Conservation (phyloP, 2,329 filamentous ascomycete genomes). For the Calonectria pseudoturangicola region DNA sequence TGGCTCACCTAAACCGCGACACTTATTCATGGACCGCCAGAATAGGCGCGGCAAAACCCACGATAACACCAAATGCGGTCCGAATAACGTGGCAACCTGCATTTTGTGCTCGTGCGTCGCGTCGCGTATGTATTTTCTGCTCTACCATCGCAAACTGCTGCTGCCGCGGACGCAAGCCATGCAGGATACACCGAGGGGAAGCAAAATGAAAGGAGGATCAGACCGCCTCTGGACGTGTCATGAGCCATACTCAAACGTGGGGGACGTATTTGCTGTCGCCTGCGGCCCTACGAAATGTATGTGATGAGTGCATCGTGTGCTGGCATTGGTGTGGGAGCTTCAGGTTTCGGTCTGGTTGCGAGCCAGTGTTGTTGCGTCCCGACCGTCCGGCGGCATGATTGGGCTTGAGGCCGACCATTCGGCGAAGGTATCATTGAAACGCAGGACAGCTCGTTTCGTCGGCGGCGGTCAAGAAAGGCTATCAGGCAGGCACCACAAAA, state of each 20-base stretch:
- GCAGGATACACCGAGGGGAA: conserved; percentile 7
- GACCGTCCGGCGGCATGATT: conserved; percentile 36
- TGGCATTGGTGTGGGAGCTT: conserved; percentile 15
- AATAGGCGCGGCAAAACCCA: conserved; percentile 8
- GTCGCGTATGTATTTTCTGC: background rate
- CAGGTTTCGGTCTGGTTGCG: conserved; percentile 23
- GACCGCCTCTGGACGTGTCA: conserved; percentile 36
- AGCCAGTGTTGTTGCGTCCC: conserved; percentile 38
- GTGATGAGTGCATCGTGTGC: conserved; percentile 18
- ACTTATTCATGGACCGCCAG: conserved; percentile 13
- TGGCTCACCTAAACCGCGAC: conserved; percentile 15
- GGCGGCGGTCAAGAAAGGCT: conserved; percentile 28
- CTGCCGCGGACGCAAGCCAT: background rate
- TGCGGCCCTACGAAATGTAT: conserved; percentile 24
- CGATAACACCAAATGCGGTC: conserved; percentile 28
- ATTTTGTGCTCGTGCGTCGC: conserved; percentile 5
- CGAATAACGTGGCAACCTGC: conserved; percentile 19
- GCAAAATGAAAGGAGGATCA: conserved; percentile 27
- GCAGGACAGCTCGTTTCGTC: conserved; percentile 6
- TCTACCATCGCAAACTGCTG: conserved; percentile 6
- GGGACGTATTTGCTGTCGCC: conserved; percentile 4
- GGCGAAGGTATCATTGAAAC: conserved; percentile 21
- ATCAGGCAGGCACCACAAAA: conserved; percentile 6
- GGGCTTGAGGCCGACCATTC: background rate
- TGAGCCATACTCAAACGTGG: conserved; percentile 4